Base-by-base conservation (phyloP, 192 early-diverging fungal species). In the Podila verticillata region DNA sequence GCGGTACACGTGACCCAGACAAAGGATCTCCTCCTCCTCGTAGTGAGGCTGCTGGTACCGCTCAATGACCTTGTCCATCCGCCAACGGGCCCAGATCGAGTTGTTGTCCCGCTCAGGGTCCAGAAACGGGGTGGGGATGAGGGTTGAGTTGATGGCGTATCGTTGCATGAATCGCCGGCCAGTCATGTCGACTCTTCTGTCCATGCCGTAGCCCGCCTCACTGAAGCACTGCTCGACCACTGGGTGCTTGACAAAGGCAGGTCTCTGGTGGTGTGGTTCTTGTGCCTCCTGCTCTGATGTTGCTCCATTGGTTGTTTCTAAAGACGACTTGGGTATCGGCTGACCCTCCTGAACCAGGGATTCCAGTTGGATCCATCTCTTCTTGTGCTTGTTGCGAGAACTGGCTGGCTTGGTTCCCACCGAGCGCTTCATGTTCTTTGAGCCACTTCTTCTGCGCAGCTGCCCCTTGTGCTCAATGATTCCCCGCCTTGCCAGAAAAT, bases 41-140 rank as follows among this genome's bases (percentile, higher is more conserved):
- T 65, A 70, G 31, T 59, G 47, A 6, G 74, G 67, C 22, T 77
- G 74, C n/a, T 70, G 74, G 47, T 77, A 77, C 26, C 74, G 66
- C 28, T 77, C 74, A 22, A 77, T 65, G 63, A 70, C 74, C 63
- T 77, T 77, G 35, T 77, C 74, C 74, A 77, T 77, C 7, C 74
- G 51, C 67, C 61, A 70, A 3, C 74, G 57, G 3, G 74, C 63
- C 74, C 74, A 77, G 47, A 77, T 69, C 17, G 74, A 58, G n/a
- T 47, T 57, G 20, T 64, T 70, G 47, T 77, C 74, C 0, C 54
- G 24, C 48, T 65, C 67, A 15, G 74, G 74, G 35, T 77, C 74
- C 10, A 77, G 29, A 28, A 65, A 77, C 10, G 74, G 74, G 1
- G 74, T 77, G 0, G 74, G 74, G 17, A 65, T 77, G 4, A 77